These are phyloP conservation scores for Phytophthora melonis DNA, from an alignment of 352 stramenopile species.

Conservation along the genomic window DNA sequence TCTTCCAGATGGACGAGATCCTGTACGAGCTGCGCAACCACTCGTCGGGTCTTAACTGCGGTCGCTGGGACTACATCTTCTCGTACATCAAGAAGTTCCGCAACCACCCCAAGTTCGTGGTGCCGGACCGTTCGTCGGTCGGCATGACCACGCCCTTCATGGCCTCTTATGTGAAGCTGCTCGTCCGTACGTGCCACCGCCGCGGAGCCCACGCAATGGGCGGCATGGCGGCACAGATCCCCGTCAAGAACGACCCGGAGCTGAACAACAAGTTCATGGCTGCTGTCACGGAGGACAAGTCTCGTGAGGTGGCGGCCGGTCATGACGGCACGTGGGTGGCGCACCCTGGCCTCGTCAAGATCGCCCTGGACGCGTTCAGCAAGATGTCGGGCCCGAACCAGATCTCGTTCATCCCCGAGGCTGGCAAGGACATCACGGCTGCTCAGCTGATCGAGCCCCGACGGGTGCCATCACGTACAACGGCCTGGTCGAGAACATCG, in stretches of 20 bases:
- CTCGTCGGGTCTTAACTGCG: slow-evolving; percentile 97
- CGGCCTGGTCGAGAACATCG: slow-evolving; percentile 91
- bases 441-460: slow-evolving; percentile 70
- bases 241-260: slow-evolving; percentile 92
- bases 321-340: slow-evolving; percentile 98
- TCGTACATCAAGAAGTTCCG: slow-evolving; percentile 98
- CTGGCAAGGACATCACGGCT: slow-evolving; percentile 64
- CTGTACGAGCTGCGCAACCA: slow-evolving; percentile 96
- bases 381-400: slow-evolving; percentile 95
- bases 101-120: slow-evolving; percentile 91
- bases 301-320: slow-evolving; percentile 90
- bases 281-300: slow-evolving; percentile 92
- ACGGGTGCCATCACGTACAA: slow-evolving; percentile 83
- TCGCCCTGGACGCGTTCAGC: slow-evolving; percentile 95
- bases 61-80: slow-evolving; percentile 98
- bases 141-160: slow-evolving; percentile 97
- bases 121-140: slow-evolving; percentile 93
- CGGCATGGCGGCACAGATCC: slow-evolving; percentile 97
- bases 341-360: slow-evolving; percentile 94
- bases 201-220: slow-evolving; percentile 96
- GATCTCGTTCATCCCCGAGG: slow-evolving; percentile 75
- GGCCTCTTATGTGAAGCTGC: slow-evolving; percentile 94
- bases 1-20: slow-evolving; percentile 98
- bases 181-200: slow-evolving; percentile 96
- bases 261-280: slow-evolving; percentile 92